Evolutionary conservation across 1,139 yeast species (phyloP).

Genomic region (Diutina neorugosa): DNA sequence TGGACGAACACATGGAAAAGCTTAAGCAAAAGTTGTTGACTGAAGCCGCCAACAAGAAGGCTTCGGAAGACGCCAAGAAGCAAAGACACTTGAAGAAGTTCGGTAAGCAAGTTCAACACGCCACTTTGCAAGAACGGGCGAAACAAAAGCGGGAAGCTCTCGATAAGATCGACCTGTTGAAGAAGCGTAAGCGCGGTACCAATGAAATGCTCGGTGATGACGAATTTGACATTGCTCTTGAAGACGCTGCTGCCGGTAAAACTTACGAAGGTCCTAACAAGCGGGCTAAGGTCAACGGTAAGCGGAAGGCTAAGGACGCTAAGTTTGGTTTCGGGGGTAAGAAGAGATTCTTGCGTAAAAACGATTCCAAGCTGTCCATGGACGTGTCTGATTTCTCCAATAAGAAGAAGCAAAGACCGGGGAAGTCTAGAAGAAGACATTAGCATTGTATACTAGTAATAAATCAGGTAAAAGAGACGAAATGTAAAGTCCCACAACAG

Average conservation of each 20-base stretch:
- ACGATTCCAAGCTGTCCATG: constrained; percentile 39
- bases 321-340: constrained; percentile 49
- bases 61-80: constrained; percentile 85
- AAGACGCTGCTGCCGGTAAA: constrained; percentile 60
- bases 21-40: constrained; percentile 69
- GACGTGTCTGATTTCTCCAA: background rate
- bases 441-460: background rate
- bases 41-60: constrained; percentile 86
- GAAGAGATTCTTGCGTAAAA: constrained; percentile 61
- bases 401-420: constrained; percentile 1
- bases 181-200: constrained; percentile 65
- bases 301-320: constrained; percentile 54
- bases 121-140: constrained; percentile 87
- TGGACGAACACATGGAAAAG: constrained; percentile 97
- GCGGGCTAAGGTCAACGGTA: constrained; percentile 46
- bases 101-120: constrained; percentile 94
- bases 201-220: constrained; percentile 56
- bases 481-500: too few relatives aligned
- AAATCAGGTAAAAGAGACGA: background rate
- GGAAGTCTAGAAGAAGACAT: constrained; percentile 4
- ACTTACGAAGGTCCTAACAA: constrained; percentile 22
- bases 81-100: constrained; percentile 93
- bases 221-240: constrained; percentile 66
- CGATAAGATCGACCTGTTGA: constrained; percentile 80
- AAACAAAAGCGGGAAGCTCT: constrained; percentile 86